Evolutionary conservation across 2,329 filamentous ascomycete species (phyloP).

Genomic region (Metarhizium rileyi): DNA sequence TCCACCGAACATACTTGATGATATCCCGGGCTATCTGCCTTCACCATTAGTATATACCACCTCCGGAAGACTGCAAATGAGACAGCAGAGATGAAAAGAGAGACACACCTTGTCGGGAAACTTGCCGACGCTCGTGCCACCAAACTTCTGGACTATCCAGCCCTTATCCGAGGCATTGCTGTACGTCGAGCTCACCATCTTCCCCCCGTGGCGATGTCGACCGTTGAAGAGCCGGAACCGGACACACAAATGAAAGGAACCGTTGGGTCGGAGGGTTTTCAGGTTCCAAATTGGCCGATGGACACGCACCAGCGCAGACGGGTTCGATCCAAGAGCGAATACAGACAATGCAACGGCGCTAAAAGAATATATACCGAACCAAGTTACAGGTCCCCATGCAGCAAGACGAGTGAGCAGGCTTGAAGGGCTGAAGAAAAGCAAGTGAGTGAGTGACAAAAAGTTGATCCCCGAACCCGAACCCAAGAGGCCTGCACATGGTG

Average conservation of each 20-base stretch:
- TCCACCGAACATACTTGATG: slow-evolving; percentile 25
- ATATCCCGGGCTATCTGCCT: slow-evolving; percentile 32
- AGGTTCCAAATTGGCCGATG: neutral
- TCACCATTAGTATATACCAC: slow-evolving; percentile 3
- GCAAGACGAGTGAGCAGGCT: neutral
- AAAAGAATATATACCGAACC: neutral
- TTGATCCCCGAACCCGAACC: neutral
- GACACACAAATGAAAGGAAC: slow-evolving; percentile 1
- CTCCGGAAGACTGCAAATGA: neutral
- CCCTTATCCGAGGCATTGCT: slow-evolving; percentile 32
- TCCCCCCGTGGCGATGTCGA: neutral
- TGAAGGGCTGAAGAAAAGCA: neutral
- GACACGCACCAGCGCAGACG: neutral
- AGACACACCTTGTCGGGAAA: slow-evolving; percentile 59
- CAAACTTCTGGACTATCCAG: slow-evolving; percentile 93
- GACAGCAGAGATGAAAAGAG: neutral
- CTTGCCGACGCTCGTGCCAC: slow-evolving; percentile 91
- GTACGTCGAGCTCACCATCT: slow-evolving; percentile 24
- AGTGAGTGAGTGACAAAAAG: slow-evolving; percentile 5
- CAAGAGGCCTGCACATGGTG: neutral
- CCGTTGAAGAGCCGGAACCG: neutral
- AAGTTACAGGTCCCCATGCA: neutral
- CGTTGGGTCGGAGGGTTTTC: neutral
- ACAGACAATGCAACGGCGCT: neutral
- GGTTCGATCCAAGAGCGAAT: neutral